Conservation (phyloP, 75 land plant genomes). For the Sequoia sempervirens region DNA sequence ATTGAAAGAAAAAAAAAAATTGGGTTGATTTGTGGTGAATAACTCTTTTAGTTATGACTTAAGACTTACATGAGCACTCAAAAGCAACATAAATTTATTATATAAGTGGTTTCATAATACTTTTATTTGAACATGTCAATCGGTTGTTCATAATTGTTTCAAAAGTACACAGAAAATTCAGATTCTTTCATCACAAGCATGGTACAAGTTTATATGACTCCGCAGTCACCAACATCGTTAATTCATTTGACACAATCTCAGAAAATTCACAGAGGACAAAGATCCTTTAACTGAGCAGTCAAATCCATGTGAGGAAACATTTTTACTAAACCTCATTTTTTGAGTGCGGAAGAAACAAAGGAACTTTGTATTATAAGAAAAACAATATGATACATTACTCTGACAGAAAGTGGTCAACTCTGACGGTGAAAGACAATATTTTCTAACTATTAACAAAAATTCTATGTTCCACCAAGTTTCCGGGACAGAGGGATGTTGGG, state of each 20-base stretch:
- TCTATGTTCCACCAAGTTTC: no score
- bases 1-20: no score
- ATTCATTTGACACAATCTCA: not conserved
- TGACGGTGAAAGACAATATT: not conserved
- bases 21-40: not conserved
- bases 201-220: not conserved
- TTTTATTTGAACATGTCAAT: not conserved
- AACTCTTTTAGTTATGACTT: not conserved
- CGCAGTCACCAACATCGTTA: not conserved
- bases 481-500: no score
- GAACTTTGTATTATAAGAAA: not conserved
- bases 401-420: not conserved
- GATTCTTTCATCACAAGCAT: no score
- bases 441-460: not conserved
- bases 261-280: not conserved
- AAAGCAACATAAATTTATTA: not conserved
- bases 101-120: not conserved
- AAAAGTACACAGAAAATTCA: not conserved
- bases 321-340: not conserved
- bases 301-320: not conserved
- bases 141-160: not conserved
- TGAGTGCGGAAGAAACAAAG: not conserved
- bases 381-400: not conserved
- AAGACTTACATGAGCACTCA: not conserved
- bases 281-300: not conserved